Base-by-base conservation (phyloP, 208 protist genomes). In the Leishmania tropica region DNA sequence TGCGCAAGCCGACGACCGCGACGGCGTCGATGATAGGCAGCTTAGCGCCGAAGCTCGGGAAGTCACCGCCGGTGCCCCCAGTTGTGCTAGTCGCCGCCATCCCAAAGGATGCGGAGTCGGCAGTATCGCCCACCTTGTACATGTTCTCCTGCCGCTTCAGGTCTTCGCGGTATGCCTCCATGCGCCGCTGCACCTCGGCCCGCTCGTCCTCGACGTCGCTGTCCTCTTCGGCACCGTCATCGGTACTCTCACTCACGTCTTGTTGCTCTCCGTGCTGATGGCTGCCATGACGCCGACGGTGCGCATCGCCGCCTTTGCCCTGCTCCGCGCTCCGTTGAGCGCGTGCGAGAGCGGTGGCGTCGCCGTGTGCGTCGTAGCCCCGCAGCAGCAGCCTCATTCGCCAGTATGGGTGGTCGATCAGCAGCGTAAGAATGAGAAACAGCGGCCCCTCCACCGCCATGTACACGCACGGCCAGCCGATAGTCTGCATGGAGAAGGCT, bases 171-270 rank as follows among this genome's bases (percentile, higher is more conserved):
- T 77, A 53, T 13, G 53, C 60, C 58, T 15, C 28, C 72, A 75
- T 72, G 35, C 48, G 81, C 72, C 77, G 53, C 28, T 81, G 81
- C 42, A 90, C 86, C 42, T 65, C 78, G 58, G 45, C 42, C 37
- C 88, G 85, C 54, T 93, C 89, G 31, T 85, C 76, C 75, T 80
- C 85, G 15, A 92, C 89, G 75, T 90, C 88, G 28, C 75, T 78
- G 60, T 90, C 86, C 77, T 91, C 83, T 11, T 58, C 71, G n/a
- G 35, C 71, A 19, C 6, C 19, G 19, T 48, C 71, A 7, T 31
- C 45, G 7, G 40, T 42, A 13, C 28, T n/a, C 71, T 13, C 48
- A n/a, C 17, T 13, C 47, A 4, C 65, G 65, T 70, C 37, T n/a
- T 17, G 19, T 11, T n/a, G n/a, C 28, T 31, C 7, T 11, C 31